phyloP scores from a whole-genome alignment of 192 early-diverging fungal species.

The Umbelopsis sp. region DNA sequence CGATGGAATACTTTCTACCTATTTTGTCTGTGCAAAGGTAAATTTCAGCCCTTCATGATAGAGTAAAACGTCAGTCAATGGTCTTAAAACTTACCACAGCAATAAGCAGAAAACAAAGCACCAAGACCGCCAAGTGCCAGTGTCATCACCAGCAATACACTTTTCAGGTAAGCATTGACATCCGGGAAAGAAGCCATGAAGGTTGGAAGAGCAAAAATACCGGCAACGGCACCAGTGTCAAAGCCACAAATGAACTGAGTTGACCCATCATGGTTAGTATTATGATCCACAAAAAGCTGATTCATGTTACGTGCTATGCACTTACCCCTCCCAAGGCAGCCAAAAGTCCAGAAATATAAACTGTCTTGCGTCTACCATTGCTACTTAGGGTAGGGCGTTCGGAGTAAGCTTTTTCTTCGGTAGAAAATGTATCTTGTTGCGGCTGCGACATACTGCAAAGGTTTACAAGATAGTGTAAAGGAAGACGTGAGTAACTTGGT shows the following conservation, averaged over 20 bases:
- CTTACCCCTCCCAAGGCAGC: conserved; percentile 16
- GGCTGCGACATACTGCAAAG: background rate
- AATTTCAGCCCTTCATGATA: no score
- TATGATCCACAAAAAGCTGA: background rate
- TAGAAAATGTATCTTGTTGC: background rate
- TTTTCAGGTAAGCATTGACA: conserved; percentile 13
- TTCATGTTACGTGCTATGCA: background rate
- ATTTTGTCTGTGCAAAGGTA: conserved; percentile 42
- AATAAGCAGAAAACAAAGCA: conserved; percentile 15
- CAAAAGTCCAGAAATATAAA: conserved; percentile 6
- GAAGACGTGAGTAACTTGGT: background rate
- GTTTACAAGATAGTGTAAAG: background rate
- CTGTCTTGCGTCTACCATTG: conserved; percentile 6
- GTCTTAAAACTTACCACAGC: background rate
- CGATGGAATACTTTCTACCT: conserved; percentile 64
- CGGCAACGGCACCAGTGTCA: conserved; percentile 29
- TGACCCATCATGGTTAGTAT: background rate
- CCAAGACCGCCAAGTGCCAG: conserved; percentile 25
- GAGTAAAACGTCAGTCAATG: background rate
- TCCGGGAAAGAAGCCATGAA: conserved; percentile 20
- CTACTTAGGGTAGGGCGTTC: background rate
- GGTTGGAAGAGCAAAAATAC: conserved; percentile 27
- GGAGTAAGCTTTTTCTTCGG: background rate
- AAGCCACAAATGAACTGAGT: background rate
- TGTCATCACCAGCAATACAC: conserved; percentile 23